A percentile compares a stretch with the other conserved stretches of the same genome.
Evolutionary conservation across 495 filamentous ascomycete genomes (phyloP).

Genomic region (Penicillium odoratum): DNA sequence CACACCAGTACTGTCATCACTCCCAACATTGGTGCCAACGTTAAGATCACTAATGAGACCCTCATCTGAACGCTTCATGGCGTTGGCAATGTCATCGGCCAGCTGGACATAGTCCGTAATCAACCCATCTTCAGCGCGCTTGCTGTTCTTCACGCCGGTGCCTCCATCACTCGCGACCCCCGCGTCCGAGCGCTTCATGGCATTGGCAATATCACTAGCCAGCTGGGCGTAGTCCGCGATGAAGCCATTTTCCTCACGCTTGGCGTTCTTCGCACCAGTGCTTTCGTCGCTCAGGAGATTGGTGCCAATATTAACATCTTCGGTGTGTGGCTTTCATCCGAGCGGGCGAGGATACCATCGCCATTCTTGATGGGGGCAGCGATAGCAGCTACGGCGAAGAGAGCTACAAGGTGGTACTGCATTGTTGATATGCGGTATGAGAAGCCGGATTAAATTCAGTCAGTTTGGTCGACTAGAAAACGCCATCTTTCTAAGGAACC

Average conservation of each 20-base stretch:
- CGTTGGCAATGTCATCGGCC: not conserved
- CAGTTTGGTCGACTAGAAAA: too few species aligned
- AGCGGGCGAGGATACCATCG: not conserved
- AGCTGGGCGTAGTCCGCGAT: not conserved
- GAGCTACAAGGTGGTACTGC: slow-evolving; percentile 3
- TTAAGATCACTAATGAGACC: not conserved
- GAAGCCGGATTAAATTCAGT: too few species aligned
- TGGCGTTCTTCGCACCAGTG: slow-evolving; percentile 2
- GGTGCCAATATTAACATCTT: not conserved
- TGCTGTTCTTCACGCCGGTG: not conserved
- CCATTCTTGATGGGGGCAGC: slow-evolving; percentile 6
- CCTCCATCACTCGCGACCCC: too few species aligned
- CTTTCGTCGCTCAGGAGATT: not conserved
- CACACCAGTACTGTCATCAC: not conserved
- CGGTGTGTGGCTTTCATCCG: not conserved
- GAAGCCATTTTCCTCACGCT: not conserved
- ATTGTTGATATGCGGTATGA: not conserved
- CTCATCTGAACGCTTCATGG: not conserved
- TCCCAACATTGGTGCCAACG: not conserved
- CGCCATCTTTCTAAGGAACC: too few species aligned
- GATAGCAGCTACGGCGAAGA: slow-evolving; percentile 10
- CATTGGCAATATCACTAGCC: not conserved
- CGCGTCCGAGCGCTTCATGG: not conserved
- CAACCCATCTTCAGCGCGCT: not conserved
- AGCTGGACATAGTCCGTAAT: not conserved